These are phyloP conservation scores for Orbilia brochopaga DNA, from an alignment of 2,329 filamentous ascomycete genomes.

Conservation along the genomic window DNA sequence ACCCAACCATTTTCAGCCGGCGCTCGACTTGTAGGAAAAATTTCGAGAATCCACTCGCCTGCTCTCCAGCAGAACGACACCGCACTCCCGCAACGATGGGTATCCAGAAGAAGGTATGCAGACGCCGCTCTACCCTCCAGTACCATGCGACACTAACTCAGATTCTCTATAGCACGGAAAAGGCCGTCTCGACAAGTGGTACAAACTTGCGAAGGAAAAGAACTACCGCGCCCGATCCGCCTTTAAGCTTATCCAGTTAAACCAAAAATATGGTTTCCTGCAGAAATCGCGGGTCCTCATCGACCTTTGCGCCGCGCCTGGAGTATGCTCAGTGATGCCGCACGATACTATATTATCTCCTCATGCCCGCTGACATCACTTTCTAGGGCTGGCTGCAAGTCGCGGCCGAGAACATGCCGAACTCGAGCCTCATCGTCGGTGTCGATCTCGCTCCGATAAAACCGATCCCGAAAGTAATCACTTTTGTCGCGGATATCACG, in stretches of 20 bases:
- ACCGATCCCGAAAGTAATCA: constrained; percentile 88
- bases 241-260: constrained; percentile 97
- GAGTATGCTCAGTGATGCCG: constrained; percentile 61
- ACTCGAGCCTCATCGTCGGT: constrained; percentile 86
- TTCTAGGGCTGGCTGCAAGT: constrained; percentile 80
- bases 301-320: constrained; percentile 96
- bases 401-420: constrained; percentile 91
- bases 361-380: constrained; percentile 63
- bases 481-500: constrained; percentile 97
- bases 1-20: constrained; percentile 58
- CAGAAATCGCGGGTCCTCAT: constrained; percentile 95
- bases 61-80: constrained; percentile 18
- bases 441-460: constrained; percentile 96
- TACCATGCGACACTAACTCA: constrained; percentile 46
- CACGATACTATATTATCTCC: constrained; percentile 48
- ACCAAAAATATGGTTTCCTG: constrained; percentile 98
- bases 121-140: constrained; percentile 9
- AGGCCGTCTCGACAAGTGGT: constrained; percentile 98
- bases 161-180: constrained; percentile 74
- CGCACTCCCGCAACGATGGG: constrained; percentile 69
- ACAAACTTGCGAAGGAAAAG: constrained; percentile 97
- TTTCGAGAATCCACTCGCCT: constrained; percentile 26
- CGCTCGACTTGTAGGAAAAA: constrained; percentile 25
- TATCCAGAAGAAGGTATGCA: constrained; percentile 83
- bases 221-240: constrained; percentile 94